Base-by-base conservation (phyloP, 169 alveolate species). In the Sarcocystis neurona region DNA sequence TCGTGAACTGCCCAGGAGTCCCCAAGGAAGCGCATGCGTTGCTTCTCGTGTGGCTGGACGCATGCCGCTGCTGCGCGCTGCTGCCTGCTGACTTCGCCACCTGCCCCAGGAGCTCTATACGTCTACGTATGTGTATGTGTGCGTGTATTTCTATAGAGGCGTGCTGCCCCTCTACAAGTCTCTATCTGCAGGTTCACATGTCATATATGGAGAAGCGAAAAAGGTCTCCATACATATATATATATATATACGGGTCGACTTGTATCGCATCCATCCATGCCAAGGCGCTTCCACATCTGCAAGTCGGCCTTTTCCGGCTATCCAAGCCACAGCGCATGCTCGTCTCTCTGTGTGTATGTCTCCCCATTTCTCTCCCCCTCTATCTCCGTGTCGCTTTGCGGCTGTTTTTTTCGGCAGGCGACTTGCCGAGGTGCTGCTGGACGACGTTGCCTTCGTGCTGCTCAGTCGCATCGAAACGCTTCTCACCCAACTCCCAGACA, bases 401-500 rank as follows among this genome's bases (percentile, higher is more conserved):
- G 18, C 39, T 37, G 10, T 53, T 41, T 37, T 74, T 74, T 53
- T 37, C 2, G 34, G n/a, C 41, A 63, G 80, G 85, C 79, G 85
- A 5, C 48, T 87, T 68, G 85, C 91, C 2, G 91, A 87, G 85
- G 32, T 87, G 41, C 70, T 63, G 44, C 86, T 87, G 32, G 91
- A 72, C 43, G 87, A 74, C 68, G 85, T 63, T 0, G 91, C 91
- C 18, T 87, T 87, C 58, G 82, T 87, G 48, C 58, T 75, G 23
- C 91, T 87, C 46, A 74, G 87, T 27, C 87, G 85, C 53, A n/a
- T 74, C n/a, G 87, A 47, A 27, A n/a, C 48, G 48, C 12, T 37
- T 41, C n/a, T 74, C 43, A 56, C 50, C 41, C 66, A 53, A 5
- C 37, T 12, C 0, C 80, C 46, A 4, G 58, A 66, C 53, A 27